Conservation (phyloP, 2,329 filamentous ascomycete species). For the Cryphonectria carpinicola region DNA sequence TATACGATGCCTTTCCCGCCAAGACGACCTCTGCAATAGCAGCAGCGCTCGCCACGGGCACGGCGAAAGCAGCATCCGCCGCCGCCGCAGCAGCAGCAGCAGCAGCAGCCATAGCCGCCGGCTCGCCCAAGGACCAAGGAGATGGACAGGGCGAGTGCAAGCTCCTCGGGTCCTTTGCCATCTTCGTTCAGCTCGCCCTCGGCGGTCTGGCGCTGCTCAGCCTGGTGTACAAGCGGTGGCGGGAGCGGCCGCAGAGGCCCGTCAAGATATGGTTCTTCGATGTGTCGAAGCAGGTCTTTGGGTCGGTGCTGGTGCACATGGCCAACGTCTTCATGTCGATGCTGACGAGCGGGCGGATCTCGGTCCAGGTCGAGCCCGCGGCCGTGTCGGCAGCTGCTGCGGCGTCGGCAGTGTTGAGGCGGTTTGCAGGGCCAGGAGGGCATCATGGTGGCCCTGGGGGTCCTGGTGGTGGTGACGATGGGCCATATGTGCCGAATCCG, state of each 20-base stretch:
- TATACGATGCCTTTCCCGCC: constrained; percentile 10
- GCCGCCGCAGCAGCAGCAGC: constrained; percentile 18
- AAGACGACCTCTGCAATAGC: constrained; percentile 16
- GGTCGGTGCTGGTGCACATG: constrained; percentile 86
- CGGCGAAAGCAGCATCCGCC: constrained; percentile 8
- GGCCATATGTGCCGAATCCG: constrained; percentile 77
- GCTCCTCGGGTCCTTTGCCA: constrained; percentile 86
- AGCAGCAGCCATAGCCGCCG: constrained; percentile 15
- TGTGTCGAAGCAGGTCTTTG: constrained; percentile 95
- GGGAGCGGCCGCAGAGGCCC: constrained; percentile 87
- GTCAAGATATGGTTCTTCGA: constrained; percentile 98
- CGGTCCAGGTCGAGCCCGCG: constrained; percentile 60
- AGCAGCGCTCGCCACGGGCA: constrained; percentile 13
- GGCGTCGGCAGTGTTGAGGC: constrained; percentile 35
- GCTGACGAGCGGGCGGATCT: constrained; percentile 86
- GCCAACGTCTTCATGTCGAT: constrained; percentile 96
- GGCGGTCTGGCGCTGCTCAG: constrained; percentile 82
- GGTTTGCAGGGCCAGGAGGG: constrained; percentile 42
- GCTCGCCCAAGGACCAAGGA: constrained; percentile 33
- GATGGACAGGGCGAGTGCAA: constrained; percentile 76
- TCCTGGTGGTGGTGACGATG: constrained; percentile 48
- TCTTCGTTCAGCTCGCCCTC: constrained; percentile 86
- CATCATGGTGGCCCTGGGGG: constrained; percentile 40
- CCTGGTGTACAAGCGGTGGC: constrained; percentile 90
- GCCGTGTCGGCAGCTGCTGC: constrained; percentile 41